Conservation (phyloP, 805 yeast species). For the Starmerella tilneyi region DNA sequence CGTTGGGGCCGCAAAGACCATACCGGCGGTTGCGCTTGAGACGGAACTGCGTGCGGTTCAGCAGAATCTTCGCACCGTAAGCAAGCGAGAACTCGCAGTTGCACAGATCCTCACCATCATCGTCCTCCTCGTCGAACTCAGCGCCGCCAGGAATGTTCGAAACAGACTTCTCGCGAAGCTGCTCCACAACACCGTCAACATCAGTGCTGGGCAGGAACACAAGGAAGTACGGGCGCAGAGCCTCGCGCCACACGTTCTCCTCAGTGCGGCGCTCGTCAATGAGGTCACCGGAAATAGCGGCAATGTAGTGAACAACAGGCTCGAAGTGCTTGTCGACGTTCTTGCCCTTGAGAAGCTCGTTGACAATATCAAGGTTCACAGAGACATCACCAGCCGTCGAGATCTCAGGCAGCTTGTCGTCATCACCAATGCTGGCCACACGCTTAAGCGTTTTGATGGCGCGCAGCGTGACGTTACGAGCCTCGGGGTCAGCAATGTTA, state of each 20-base stretch:
- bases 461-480: conserved; percentile 95
- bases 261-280: conserved; percentile 95
- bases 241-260: conserved; percentile 81
- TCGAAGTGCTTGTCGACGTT: conserved; percentile 63
- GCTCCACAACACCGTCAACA: conserved; percentile 83
- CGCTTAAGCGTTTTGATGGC: conserved; percentile 95
- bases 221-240: conserved; percentile 87
- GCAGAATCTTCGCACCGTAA: conserved; percentile 99
- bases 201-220: conserved; percentile 88
- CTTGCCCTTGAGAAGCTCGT: conserved; percentile 58
- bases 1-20: conserved; percentile 98
- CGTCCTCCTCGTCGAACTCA: conserved; percentile 79
- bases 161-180: conserved; percentile 89
- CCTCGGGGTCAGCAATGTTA: conserved; percentile 99
- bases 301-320: conserved; percentile 67
- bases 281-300: conserved; percentile 97
- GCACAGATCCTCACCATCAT: conserved; percentile 99
- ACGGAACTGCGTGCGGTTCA: conserved; percentile 98
- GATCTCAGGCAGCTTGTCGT: conserved; percentile 86
- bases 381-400: conserved; percentile 96
- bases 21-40: conserved; percentile 93
- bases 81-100: conserved; percentile 99
- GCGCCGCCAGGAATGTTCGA: conserved; percentile 98
- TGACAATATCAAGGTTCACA: conserved; percentile 76
- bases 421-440: conserved; percentile 88